Percentiles rank a stretch among this genome's conserved stretches.
Evolutionary conservation across 257 asterid genomes (phyloP).

Genomic region (Ballota nigra): DNA sequence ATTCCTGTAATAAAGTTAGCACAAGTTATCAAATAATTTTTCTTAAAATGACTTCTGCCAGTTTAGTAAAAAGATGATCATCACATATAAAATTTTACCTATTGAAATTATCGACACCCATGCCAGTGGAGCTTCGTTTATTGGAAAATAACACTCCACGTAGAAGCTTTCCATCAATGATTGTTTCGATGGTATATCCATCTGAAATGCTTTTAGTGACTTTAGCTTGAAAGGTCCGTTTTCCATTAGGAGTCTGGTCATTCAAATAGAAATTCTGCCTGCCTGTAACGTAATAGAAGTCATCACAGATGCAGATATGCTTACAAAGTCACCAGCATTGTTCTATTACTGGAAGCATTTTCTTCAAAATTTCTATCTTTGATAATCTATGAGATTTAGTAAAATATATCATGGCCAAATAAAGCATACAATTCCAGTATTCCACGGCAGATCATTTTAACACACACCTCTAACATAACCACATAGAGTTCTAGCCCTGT

Average conservation of each 20-base stretch:
- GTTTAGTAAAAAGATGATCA: slow-evolving; percentile 6
- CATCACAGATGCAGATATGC: slow-evolving; percentile 14
- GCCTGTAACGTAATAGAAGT: slow-evolving; percentile 41
- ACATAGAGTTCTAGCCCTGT: not conserved
- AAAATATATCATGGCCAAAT: not conserved
- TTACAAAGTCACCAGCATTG: not conserved
- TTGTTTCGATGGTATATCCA: slow-evolving; percentile 77
- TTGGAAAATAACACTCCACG: slow-evolving; percentile 77
- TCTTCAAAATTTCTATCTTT: not conserved
- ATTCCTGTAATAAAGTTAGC: slow-evolving; percentile 43
- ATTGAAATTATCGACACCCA: slow-evolving; percentile 37
- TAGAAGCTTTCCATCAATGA: slow-evolving; percentile 82
- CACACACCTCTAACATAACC: not conserved
- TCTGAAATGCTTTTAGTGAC: slow-evolving; percentile 63
- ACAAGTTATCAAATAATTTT: slow-evolving; percentile 13
- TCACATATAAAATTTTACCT: slow-evolving; percentile 38
- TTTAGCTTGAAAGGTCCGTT: slow-evolving; percentile 78
- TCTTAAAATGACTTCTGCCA: slow-evolving; percentile 2
- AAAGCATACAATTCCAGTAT: not conserved
- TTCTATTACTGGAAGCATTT: slow-evolving; percentile 6
- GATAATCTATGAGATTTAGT: not conserved
- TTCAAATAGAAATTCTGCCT: slow-evolving; percentile 48
- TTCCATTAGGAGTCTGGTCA: slow-evolving; percentile 57
- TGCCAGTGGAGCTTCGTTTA: slow-evolving; percentile 44
- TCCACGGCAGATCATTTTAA: not conserved